Evolutionary conservation across 73 alveolate genomes (phyloP).

Genomic region (Tetrahymena borealis): DNA sequence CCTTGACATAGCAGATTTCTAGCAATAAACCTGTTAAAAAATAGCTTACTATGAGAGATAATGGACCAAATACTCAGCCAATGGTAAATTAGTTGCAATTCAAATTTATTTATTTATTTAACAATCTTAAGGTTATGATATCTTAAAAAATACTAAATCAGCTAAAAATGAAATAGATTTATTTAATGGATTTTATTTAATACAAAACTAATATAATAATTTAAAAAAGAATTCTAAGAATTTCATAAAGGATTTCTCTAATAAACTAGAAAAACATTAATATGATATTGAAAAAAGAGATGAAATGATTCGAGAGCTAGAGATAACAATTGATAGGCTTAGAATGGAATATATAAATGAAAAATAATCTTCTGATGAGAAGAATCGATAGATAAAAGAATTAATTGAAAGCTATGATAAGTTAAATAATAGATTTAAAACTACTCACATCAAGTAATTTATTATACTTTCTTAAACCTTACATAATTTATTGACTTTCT

Average conservation of each 20-base stretch:
- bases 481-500: neutral
- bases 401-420: neutral
- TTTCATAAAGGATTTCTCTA: neutral
- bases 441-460: neutral
- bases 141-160: neutral
- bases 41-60: neutral
- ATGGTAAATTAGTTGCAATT: too few relatives aligned
- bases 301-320: neutral
- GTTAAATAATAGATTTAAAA: neutral
- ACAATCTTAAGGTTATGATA: too few relatives aligned
- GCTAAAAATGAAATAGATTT: neutral
- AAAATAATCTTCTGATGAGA: neutral
- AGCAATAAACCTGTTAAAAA: neutral
- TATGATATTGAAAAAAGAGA: neutral
- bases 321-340: neutral
- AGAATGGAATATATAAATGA: neutral
- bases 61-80: neutral
- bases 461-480: neutral
- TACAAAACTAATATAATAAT: neutral
- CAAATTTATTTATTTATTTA: too few relatives aligned
- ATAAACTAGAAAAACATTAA: neutral
- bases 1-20: neutral
- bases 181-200: neutral
- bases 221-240: neutral
- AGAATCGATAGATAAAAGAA: neutral